These are phyloP conservation scores for Venturia nashicola DNA, from an alignment of 2,329 filamentous ascomycete genomes.

Conservation along the genomic window DNA sequence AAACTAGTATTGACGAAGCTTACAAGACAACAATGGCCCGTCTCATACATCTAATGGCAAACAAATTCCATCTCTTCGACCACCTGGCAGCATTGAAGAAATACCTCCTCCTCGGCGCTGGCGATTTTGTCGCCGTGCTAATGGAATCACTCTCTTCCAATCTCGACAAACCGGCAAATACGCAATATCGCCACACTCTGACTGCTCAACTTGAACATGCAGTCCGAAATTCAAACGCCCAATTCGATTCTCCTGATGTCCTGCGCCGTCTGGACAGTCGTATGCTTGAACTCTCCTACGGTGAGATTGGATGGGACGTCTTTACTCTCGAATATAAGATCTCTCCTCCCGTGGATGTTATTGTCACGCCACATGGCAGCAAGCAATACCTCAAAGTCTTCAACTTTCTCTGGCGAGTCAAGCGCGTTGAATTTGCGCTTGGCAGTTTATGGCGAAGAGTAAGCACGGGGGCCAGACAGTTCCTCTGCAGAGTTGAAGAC, in stretches of 20 bases:
- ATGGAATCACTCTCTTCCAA: conserved; percentile 95
- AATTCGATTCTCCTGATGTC: conserved; percentile 87
- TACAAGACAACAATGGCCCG: conserved; percentile 98
- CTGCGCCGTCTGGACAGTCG: conserved; percentile 87
- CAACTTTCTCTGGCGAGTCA: conserved; percentile 97
- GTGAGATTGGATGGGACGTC: conserved; percentile 97
- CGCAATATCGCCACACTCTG: conserved; percentile 89
- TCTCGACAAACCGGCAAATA: conserved; percentile 87
- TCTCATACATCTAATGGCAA: conserved; percentile 83
- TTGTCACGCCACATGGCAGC: conserved; percentile 90
- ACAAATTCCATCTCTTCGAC: conserved; percentile 89
- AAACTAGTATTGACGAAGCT: conserved; percentile 88
- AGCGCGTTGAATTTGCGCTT: conserved; percentile 90
- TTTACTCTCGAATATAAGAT: conserved; percentile 99
- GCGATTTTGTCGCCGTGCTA: conserved; percentile 90
- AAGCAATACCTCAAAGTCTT: conserved; percentile 98
- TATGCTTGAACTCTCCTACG: conserved; percentile 92
- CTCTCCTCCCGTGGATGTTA: conserved; percentile 88
- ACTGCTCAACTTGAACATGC: conserved; percentile 98
- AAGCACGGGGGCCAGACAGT: conserved; percentile 90
- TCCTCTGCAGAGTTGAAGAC: conserved; percentile 65
- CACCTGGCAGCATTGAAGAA: conserved; percentile 87
- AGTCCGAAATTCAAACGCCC: conserved; percentile 91
- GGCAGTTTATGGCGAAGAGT: conserved; percentile 85
- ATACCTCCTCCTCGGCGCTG: conserved; percentile 87